Conservation (phyloP, 176 grass and related monocot genomes). For the Puccinellia tenuiflora region DNA sequence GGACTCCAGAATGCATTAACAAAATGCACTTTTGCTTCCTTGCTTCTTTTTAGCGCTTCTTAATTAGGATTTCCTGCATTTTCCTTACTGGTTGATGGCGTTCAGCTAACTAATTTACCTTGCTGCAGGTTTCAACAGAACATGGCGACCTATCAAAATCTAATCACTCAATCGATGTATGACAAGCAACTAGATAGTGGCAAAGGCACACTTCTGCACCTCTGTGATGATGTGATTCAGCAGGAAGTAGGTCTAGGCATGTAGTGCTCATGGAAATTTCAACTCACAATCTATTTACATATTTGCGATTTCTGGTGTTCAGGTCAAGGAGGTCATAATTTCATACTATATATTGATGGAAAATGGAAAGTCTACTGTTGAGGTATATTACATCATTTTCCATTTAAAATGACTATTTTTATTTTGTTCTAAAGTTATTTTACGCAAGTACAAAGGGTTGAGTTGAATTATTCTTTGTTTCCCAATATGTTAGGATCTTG, state of each 20-base stretch:
- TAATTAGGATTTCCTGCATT: not conserved
- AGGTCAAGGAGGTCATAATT: conserved; percentile 98
- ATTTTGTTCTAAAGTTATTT: not conserved
- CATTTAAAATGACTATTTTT: not conserved
- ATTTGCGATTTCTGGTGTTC: conserved; percentile 21
- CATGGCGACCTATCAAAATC: conserved; percentile 89
- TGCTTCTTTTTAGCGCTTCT: not conserved
- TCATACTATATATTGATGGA: conserved; percentile 99
- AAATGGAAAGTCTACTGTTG: conserved; percentile 81
- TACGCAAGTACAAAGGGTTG: not conserved
- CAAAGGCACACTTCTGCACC: conserved; percentile 89
- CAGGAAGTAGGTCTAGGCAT: conserved; percentile 66
- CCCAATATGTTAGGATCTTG: conserved; percentile 67
- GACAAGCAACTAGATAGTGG: conserved; percentile 98
- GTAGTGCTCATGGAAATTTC: not conserved
- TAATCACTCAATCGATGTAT: conserved; percentile 99
- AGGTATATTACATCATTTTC: conserved; percentile 31
- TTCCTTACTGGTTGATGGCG: not conserved
- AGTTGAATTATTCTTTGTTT: conserved; percentile 13
- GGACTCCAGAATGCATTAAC: not conserved
- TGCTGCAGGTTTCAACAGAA: conserved; percentile 90
- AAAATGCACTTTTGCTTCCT: conserved; percentile 5
- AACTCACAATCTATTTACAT: conserved; percentile 18
- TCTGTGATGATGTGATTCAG: conserved; percentile 96
- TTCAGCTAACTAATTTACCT: not conserved